Percentiles rank a stretch among this genome's conserved stretches.
These are phyloP conservation scores for Ananas comosus DNA, from an alignment of 176 grass and related monocot species.

Conservation along the genomic window DNA sequence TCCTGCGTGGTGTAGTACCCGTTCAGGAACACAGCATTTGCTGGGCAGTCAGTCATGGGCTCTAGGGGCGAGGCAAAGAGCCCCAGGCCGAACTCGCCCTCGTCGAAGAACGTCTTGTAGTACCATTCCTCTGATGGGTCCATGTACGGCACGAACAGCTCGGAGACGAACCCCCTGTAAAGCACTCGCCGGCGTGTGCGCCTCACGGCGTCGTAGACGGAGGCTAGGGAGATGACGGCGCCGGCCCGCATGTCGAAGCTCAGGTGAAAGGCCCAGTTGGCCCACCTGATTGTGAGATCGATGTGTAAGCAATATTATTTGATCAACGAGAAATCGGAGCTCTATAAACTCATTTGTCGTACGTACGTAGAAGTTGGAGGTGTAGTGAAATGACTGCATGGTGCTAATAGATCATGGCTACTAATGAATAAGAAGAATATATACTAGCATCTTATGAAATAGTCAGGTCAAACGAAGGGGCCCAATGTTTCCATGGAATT, in stretches of 20 bases:
- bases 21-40: constrained; percentile 47
- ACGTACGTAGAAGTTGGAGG: too few species aligned
- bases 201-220: constrained; percentile 36
- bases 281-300: constrained; percentile 31
- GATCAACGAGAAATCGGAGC: too few species aligned
- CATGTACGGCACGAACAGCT: constrained; percentile 87
- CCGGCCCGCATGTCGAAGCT: constrained; percentile 64
- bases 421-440: too few species aligned
- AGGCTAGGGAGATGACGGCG: constrained; percentile 55
- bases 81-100: constrained; percentile 56
- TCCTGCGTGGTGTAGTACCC: constrained; percentile 42
- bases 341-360: too few species aligned
- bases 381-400: too few species aligned
- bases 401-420: too few species aligned
- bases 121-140: constrained; percentile 79
- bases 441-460: too few species aligned
- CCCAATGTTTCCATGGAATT: too few species aligned
- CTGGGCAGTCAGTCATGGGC: constrained; percentile 48
- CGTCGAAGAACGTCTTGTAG: constrained; percentile 71
- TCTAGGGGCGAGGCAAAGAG: constrained; percentile 40
- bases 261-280: constrained; percentile 75
- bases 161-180: constrained; percentile 63
- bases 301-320: neutral
- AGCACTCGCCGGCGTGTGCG: constrained; percentile 38
- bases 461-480: too few species aligned